Evolutionary conservation across 768 basidiomycete genomes (phyloP), one percentile per base, ranked within the genome.

Genomic region (Pilatotrama ljubarskyi): DNA sequence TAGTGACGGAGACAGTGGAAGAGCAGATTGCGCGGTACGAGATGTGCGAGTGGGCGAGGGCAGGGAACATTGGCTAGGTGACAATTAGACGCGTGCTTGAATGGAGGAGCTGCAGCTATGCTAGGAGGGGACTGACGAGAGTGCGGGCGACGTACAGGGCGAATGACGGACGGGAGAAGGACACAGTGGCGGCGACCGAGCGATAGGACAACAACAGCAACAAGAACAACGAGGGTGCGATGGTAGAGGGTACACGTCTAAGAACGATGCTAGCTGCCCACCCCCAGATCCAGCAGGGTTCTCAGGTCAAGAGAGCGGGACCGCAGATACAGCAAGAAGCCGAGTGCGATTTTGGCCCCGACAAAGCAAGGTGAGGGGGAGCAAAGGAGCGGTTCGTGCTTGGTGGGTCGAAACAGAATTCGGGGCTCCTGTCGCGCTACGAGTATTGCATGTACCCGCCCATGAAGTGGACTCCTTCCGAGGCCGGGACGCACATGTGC

Each of bases 401-500:
- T 32, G 29, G 10, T 32, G 5, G 29, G 5, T 10, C 5, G 29
- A 10, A 20, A 32, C n/a, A n/a, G n/a, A n/a, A n/a, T n/a, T n/a
- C n/a, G 29, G 43, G 11, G 14, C 3, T 11, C 38, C 6, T 9
- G 5, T 18, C 26, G 14, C 7, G 55, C 52, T 59, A 65, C 24
- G 64, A 52, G 57, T 55, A 65, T 49, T 61, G 60, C 64, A 59
- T 37, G 44, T 66, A 66, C 55, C 55, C 58, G 40, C 59, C 56
- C 55, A 59, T 58, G 53, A 60, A 63, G 43, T 61, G 53, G 1
- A 64, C 32, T 36, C 51, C 55, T 32, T 49, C 65, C 29, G 61
- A 56, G 42, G 63, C 66, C 17, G 63, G 66, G 14, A 64, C 63
- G 51, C 63, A 64, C 58, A 66, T 62, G 40, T 64, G 58, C 59